Conservation (phyloP, 768 basidiomycete genomes). For the Boletus vinaceobasis region DNA sequence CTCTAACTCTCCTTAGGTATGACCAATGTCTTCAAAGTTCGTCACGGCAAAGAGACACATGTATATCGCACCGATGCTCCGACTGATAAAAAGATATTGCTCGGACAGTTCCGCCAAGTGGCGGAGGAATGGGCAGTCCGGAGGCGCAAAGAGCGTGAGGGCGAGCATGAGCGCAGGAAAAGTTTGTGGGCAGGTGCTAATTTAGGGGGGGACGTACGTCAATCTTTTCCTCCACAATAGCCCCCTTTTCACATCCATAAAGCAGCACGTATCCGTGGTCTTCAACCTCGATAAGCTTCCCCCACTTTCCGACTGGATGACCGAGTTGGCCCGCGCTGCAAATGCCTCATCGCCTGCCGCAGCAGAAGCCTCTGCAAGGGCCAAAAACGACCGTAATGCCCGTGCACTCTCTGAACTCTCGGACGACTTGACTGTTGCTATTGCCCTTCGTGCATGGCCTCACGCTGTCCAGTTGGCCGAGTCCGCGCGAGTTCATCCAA, state of each 20-base stretch:
- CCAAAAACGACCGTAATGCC: constrained; percentile 75
- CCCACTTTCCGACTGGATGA: constrained; percentile 73
- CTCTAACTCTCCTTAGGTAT: constrained; percentile 44
- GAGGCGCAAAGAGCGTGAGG: constrained; percentile 89
- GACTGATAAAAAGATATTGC: constrained; percentile 81
- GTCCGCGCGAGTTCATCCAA: constrained; percentile 69
- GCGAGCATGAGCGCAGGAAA: constrained; percentile 86
- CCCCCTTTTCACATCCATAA: neutral
- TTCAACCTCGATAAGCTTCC: constrained; percentile 44
- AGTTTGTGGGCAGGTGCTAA: constrained; percentile 57
- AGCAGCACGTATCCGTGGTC: constrained; percentile 33
- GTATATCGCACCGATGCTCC: constrained; percentile 85
- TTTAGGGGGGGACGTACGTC: constrained; percentile 41
- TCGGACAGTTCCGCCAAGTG: constrained; percentile 84
- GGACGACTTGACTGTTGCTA: constrained; percentile 88
- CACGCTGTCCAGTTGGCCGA: constrained; percentile 83
- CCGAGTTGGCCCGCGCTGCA: constrained; percentile 57
- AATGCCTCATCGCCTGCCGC: constrained; percentile 32
- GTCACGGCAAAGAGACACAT: constrained; percentile 89
- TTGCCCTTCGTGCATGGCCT: constrained; percentile 85
- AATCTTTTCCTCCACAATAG: neutral
- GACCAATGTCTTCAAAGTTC: constrained; percentile 96
- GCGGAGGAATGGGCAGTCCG: constrained; percentile 89
- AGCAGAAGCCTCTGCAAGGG: constrained; percentile 54
- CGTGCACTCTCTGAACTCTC: constrained; percentile 90